Evolutionary conservation across 495 filamentous ascomycete species (phyloP), one percentile per base, ranked within the genome.

Genomic region (Xylaria cubensis): DNA sequence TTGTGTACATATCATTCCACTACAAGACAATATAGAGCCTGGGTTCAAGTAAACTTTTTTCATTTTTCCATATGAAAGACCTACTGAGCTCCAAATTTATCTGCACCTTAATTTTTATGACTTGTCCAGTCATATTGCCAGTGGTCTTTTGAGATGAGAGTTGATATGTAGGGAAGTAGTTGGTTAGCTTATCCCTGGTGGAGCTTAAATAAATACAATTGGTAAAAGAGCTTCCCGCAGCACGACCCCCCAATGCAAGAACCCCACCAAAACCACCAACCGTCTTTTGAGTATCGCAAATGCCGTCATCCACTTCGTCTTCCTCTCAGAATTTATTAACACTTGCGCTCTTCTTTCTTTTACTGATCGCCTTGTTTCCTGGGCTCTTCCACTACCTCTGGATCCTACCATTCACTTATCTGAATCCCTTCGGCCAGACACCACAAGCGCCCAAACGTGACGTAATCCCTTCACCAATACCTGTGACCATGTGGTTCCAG

Each of bases 401-500:
- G 74, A 78, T 80, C 5, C 74, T 85, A 65, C 83, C 87, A 24
- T 79, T 86, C 62, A 62, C 74, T 34, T 75, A 81, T 71, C 59
- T 84, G 55, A 39, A 68, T 55, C 69, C 73, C 75, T 74, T 74
- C 69, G 58, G 56, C 76, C 76, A 58, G 59, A 24, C 68, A 34
- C 15, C 74, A 70, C 10, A 69, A 58, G 21, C 72, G 69, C 26
- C 56, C 29, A 41, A 51, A 32, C 69, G 26, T 65, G 50, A 32
- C 74, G 53, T 29, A 71, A 64, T 69, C 69, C 76, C 78, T 53
- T 24, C 32, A 34, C 32, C 56, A 19, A 32, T 64, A 36, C 53
- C 72, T 36, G 41, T 74, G 29, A 85, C 77, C 56, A 94, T 92
- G 90, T 84, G 93, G 93, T 86, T 83, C 73, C 94, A 97, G 80